Conservation (phyloP, 129 eudicot species). For the Sambucus nigra region DNA sequence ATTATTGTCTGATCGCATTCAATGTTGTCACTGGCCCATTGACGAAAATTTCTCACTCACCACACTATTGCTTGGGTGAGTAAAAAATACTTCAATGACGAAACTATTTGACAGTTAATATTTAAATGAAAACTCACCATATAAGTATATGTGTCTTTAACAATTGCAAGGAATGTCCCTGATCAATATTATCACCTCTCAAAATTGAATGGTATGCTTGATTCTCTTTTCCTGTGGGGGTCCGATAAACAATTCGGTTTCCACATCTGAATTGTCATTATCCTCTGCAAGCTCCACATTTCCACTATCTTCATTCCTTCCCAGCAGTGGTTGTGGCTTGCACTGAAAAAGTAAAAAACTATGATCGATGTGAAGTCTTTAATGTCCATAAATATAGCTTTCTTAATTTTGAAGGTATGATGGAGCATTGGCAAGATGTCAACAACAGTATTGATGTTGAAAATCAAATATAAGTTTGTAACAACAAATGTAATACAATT, state of each 20-base stretch:
- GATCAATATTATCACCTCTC: background rate
- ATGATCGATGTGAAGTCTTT: too few species aligned
- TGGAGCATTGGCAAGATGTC: too few species aligned
- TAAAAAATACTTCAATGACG: constrained; percentile 1
- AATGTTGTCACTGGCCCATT: too few species aligned
- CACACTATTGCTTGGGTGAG: constrained; percentile 1
- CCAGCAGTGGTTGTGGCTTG: constrained; percentile 17
- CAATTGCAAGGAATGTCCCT: background rate
- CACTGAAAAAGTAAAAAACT: constrained; percentile 22
- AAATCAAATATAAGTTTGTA: too few species aligned
- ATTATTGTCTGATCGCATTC: too few species aligned
- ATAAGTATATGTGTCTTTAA: too few species aligned
- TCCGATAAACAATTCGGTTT: constrained; percentile 50
- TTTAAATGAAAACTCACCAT: background rate
- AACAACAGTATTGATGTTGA: too few species aligned
- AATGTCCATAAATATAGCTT: too few species aligned
- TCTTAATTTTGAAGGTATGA: too few species aligned
- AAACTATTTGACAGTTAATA: background rate
- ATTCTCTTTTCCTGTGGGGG: constrained; percentile 13
- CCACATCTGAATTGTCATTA: constrained; percentile 78
- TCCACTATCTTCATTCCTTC: constrained; percentile 25
- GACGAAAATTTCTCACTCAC: background rate
- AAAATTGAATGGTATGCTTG: background rate
- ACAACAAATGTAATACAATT: too few species aligned
- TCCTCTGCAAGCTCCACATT: constrained; percentile 24